These are phyloP conservation scores for Cytospora chrysosperma DNA, from an alignment of 2,329 filamentous ascomycete genomes.

Conservation along the genomic window DNA sequence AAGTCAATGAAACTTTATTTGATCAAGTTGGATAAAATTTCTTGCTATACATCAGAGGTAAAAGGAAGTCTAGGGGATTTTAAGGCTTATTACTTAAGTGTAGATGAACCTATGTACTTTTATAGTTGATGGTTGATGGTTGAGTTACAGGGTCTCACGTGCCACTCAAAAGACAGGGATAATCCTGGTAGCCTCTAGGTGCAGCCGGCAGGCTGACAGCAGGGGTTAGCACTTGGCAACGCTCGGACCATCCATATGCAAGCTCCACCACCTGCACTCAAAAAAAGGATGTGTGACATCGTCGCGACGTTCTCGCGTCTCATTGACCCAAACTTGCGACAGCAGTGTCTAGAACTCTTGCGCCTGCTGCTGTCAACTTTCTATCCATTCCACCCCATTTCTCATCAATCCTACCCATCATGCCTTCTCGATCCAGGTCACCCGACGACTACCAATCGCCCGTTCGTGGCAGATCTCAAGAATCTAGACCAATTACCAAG, in stretches of 20 bases:
- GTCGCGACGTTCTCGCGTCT: not conserved
- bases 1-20: too few relatives aligned
- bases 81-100: not conserved
- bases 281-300: not conserved
- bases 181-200: not conserved
- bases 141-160: not conserved
- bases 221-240: not conserved
- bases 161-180: not conserved
- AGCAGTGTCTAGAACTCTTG: not conserved
- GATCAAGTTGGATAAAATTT: too few relatives aligned
- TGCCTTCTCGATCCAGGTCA: slow-evolving; percentile 28
- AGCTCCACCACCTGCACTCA: not conserved
- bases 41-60: too few relatives aligned
- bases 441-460: slow-evolving; percentile 16
- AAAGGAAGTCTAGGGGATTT: too few relatives aligned
- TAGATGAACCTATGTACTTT: too few relatives aligned
- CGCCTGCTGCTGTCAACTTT: not conserved
- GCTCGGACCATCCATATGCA: not conserved
- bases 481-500: slow-evolving; percentile 23
- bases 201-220: not conserved
- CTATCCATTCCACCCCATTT: not conserved
- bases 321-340: not conserved
- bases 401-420: slow-evolving; percentile 1
- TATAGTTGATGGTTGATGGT: not conserved
- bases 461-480: slow-evolving; percentile 21